These are phyloP conservation scores for Termitomyces sp. DNA, from an alignment of 768 basidiomycete genomes.

Conservation along the genomic window DNA sequence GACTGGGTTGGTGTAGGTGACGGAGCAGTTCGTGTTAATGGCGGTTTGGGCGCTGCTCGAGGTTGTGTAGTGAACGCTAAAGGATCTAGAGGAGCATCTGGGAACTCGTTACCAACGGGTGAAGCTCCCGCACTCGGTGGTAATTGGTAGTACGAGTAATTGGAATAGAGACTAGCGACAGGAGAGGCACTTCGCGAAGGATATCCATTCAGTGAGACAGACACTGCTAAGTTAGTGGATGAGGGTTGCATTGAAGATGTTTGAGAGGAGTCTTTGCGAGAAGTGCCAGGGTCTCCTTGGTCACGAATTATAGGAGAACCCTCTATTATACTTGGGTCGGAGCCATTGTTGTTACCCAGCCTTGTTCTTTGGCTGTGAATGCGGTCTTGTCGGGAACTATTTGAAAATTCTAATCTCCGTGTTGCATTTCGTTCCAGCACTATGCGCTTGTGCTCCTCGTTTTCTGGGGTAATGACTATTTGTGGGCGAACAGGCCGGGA, in stretches of 20 bases:
- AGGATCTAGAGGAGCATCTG: constrained; percentile 11
- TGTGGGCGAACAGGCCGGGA: constrained; percentile 57
- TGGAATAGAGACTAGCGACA: constrained; percentile 46
- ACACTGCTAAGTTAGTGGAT: constrained; percentile 6
- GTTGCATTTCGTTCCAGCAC: constrained; percentile 59
- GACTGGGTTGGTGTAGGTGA: constrained; percentile 9
- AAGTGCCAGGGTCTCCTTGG: not conserved
- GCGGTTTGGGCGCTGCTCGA: constrained; percentile 10
- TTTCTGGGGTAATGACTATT: constrained; percentile 29
- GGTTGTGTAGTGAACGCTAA: constrained; percentile 12
- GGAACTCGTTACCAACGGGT: constrained; percentile 31
- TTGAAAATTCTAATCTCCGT: constrained; percentile 31
- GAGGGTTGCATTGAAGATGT: not conserved
- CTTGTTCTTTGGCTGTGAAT: not conserved
- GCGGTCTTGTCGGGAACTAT: not conserved
- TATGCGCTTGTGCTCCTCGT: constrained; percentile 41
- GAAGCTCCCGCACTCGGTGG: constrained; percentile 47
- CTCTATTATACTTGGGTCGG: not conserved
- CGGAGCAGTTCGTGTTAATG: constrained; percentile 2
- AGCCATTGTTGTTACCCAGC: not conserved
- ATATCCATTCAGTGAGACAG: constrained; percentile 17
- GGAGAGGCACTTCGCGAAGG: constrained; percentile 35
- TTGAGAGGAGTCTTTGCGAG: constrained; percentile 1
- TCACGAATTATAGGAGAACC: not conserved
- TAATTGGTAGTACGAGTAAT: constrained; percentile 65